Percentiles rank a stretch among this genome's conserved stretches.
These are phyloP conservation scores for Astrocystis sublimbata DNA, from an alignment of 495 filamentous ascomycete species.

Conservation along the genomic window DNA sequence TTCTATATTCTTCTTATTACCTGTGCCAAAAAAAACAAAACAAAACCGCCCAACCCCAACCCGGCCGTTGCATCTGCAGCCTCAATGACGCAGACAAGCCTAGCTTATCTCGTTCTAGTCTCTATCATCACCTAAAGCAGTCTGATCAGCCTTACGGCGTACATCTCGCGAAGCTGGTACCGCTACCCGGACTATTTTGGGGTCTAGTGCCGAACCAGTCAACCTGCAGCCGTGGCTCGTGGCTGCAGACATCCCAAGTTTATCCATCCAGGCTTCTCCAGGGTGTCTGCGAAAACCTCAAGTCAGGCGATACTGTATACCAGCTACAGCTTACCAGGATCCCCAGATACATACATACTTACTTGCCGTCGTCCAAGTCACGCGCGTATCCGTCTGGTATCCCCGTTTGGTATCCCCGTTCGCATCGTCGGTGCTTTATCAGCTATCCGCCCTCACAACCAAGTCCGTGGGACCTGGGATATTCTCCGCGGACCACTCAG, in stretches of 20 bases:
- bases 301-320: conserved; percentile 13
- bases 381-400: conserved; percentile 2
- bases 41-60: conserved; percentile 18
- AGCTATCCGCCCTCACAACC: background rate
- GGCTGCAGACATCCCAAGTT: conserved; percentile 14
- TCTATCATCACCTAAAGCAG: conserved; percentile 50
- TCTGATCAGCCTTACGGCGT: conserved; percentile 17
- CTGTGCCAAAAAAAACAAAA: no score
- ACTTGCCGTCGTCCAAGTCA: conserved; percentile 7
- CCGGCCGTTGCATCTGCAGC: conserved; percentile 21
- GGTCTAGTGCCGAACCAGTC: conserved; percentile 24
- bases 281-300: conserved; percentile 14
- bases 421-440: background rate
- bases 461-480: background rate
- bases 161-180: conserved; percentile 25
- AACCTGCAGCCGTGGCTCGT: conserved; percentile 18
- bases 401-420: background rate
- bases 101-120: conserved; percentile 54
- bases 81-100: conserved; percentile 55
- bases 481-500: background rate
- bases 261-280: conserved; percentile 14
- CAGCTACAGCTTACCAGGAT: conserved; percentile 10
- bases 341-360: no score
- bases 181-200: conserved; percentile 18
- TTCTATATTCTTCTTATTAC: conserved; percentile 1